Conservation (phyloP, 2,329 filamentous ascomycete species). For the Clarireedia sp. region DNA sequence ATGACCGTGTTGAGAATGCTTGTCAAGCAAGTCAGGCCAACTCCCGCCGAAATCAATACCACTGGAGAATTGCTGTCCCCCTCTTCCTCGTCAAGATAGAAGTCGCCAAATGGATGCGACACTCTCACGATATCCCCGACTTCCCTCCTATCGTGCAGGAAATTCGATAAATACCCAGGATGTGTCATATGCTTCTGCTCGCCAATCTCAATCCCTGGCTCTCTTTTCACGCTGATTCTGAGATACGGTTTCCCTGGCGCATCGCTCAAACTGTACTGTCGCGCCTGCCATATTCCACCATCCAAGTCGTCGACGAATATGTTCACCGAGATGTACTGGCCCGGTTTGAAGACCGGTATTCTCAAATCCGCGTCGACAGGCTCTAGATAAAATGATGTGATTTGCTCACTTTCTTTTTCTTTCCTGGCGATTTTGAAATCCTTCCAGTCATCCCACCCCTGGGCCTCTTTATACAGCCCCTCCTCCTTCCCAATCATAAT, state of each 20-base stretch:
- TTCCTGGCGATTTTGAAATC: conserved; percentile 51
- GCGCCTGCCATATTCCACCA: conserved; percentile 52
- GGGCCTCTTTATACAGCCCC: conserved; percentile 47
- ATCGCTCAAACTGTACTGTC: conserved; percentile 70
- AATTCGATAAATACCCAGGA: conserved; percentile 29
- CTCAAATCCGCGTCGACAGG: conserved; percentile 48
- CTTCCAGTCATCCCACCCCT: conserved; percentile 41
- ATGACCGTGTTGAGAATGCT: conserved; percentile 53
- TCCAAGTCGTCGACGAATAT: conserved; percentile 49
- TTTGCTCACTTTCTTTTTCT: conserved; percentile 50
- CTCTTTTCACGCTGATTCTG: conserved; percentile 68
- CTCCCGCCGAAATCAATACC: conserved; percentile 59
- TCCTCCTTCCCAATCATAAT: conserved; percentile 61
- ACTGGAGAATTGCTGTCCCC: conserved; percentile 41
- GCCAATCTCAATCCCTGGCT: conserved; percentile 25
- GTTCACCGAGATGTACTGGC: conserved; percentile 65
- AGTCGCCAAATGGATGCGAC: conserved; percentile 50
- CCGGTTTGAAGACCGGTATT: conserved; percentile 57
- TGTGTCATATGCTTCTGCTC: not conserved
- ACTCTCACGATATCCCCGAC: conserved; percentile 45
- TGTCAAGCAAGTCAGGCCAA: conserved; percentile 59
- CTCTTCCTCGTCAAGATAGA: conserved; percentile 46
- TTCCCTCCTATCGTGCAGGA: conserved; percentile 41
- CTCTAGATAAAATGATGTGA: conserved; percentile 64
- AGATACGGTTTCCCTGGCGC: conserved; percentile 47